Conservation (phyloP, 495 filamentous ascomycete genomes). For the Penicillium taxi region DNA sequence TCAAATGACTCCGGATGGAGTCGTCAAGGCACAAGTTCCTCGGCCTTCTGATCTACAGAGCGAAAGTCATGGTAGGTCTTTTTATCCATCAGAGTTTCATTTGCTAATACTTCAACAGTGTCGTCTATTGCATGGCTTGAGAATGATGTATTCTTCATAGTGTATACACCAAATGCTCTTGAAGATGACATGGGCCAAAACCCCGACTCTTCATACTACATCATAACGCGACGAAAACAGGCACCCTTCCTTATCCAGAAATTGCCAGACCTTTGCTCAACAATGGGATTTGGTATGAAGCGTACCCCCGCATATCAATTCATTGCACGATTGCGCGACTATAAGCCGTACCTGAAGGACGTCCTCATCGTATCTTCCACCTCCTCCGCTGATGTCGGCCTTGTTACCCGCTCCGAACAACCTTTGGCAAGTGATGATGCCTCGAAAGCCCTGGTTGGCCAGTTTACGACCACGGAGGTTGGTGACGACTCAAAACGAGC, state of each 20-base stretch:
- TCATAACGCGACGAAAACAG: conserved; percentile 58
- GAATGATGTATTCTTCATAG: conserved; percentile 73
- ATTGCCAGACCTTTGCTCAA: conserved; percentile 60
- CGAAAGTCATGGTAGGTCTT: conserved; percentile 55
- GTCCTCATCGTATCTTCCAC: conserved; percentile 77
- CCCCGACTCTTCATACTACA: conserved; percentile 59
- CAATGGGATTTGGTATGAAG: conserved; percentile 49
- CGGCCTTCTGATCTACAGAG: conserved; percentile 59
- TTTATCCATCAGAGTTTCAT: background rate
- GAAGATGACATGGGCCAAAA: conserved; percentile 44
- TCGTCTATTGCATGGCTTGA: conserved; percentile 85
- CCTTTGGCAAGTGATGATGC: conserved; percentile 55
- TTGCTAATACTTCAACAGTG: conserved; percentile 43
- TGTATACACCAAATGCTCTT: conserved; percentile 58
- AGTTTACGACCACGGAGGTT: conserved; percentile 66
- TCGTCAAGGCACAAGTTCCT: conserved; percentile 67
- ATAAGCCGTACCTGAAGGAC: conserved; percentile 69
- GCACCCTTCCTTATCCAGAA: conserved; percentile 60
- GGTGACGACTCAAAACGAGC: conserved; percentile 73
- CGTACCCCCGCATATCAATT: conserved; percentile 67
- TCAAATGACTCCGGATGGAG: conserved; percentile 77
- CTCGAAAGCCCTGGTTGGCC: conserved; percentile 49
- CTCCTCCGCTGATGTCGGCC: conserved; percentile 62
- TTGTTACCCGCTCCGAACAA: conserved; percentile 63
- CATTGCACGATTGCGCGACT: conserved; percentile 64